phyloP scores from a whole-genome alignment of 2,329 filamentous ascomycete species.

The Alternaria ethzedia region DNA sequence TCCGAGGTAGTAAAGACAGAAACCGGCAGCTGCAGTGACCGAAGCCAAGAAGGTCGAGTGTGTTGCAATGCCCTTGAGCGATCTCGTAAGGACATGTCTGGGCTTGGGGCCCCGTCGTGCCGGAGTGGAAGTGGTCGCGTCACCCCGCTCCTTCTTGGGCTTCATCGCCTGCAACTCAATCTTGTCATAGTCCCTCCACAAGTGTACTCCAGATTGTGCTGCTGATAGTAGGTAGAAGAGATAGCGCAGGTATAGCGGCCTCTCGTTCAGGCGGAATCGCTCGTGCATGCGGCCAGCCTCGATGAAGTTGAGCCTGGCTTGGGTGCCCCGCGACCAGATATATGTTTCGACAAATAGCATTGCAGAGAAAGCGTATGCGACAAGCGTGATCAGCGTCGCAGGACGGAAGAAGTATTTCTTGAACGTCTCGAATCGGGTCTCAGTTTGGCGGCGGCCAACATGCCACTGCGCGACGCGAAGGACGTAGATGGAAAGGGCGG shows the following conservation, averaged over 20 bases:
- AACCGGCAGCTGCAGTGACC: slow-evolving; percentile 54
- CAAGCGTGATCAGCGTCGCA: slow-evolving; percentile 71
- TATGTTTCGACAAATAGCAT: slow-evolving; percentile 82
- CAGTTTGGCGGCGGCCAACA: slow-evolving; percentile 65
- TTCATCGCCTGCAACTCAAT: slow-evolving; percentile 58
- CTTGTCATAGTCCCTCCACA: slow-evolving; percentile 75
- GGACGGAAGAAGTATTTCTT: slow-evolving; percentile 63
- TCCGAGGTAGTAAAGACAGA: slow-evolving; percentile 35
- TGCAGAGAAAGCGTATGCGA: slow-evolving; percentile 79
- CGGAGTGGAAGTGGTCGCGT: slow-evolving; percentile 5
- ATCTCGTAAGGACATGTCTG: slow-evolving; percentile 25
- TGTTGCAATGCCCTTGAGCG: slow-evolving; percentile 23
- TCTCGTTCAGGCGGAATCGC: slow-evolving; percentile 81
- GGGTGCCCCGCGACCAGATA: slow-evolving; percentile 70
- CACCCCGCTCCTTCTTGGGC: slow-evolving; percentile 27
- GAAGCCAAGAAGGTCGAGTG: slow-evolving; percentile 46
- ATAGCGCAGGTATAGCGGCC: slow-evolving; percentile 78
- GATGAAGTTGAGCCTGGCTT: slow-evolving; percentile 73
- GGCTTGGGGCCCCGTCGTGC: slow-evolving; percentile 21
- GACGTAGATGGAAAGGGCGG: slow-evolving; percentile 78
- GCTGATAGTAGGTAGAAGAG: slow-evolving; percentile 73
- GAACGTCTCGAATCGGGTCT: slow-evolving; percentile 71
- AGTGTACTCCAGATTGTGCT: slow-evolving; percentile 72
- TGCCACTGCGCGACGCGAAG: slow-evolving; percentile 86
- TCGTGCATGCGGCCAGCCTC: slow-evolving; percentile 70